phyloP scores from a whole-genome alignment of 2,329 filamentous ascomycete genomes.

The Arthroderma sp. region DNA sequence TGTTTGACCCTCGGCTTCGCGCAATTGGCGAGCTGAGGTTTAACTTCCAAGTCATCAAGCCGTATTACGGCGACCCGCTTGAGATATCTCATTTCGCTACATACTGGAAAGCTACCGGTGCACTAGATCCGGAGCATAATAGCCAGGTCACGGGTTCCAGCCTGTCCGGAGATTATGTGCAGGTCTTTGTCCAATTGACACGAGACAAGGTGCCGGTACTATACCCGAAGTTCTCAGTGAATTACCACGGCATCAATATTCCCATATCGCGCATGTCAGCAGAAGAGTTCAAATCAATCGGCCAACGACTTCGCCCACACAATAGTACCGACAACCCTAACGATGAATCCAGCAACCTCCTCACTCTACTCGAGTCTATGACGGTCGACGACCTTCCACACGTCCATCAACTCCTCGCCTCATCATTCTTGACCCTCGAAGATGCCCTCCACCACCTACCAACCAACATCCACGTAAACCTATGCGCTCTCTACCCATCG shows the following conservation, averaged over 20 bases:
- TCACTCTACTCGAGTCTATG: conserved; percentile 18
- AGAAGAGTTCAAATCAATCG: conserved; percentile 38
- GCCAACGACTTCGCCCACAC: conserved; percentile 24
- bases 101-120: conserved; percentile 97
- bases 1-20: conserved; percentile 83
- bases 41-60: conserved; percentile 90
- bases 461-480: conserved; percentile 68
- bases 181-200: conserved; percentile 83
- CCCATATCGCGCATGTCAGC: conserved; percentile 68
- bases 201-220: conserved; percentile 76
- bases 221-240: conserved; percentile 72
- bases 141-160: conserved; percentile 90
- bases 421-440: conserved; percentile 63
- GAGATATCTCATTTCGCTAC: conserved; percentile 98
- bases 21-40: conserved; percentile 92
- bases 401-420: conserved; percentile 58
- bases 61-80: conserved; percentile 78
- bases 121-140: conserved; percentile 71
- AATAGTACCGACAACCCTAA: neutral
- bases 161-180: conserved; percentile 86
- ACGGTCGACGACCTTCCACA: conserved; percentile 40
- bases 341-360: conserved; percentile 1
- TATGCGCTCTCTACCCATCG: conserved; percentile 84
- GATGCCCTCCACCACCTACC: conserved; percentile 67
- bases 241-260: conserved; percentile 63